Conservation (phyloP, 2,329 filamentous ascomycete genomes). For the Xenosphaeropsis pyriputrescens region DNA sequence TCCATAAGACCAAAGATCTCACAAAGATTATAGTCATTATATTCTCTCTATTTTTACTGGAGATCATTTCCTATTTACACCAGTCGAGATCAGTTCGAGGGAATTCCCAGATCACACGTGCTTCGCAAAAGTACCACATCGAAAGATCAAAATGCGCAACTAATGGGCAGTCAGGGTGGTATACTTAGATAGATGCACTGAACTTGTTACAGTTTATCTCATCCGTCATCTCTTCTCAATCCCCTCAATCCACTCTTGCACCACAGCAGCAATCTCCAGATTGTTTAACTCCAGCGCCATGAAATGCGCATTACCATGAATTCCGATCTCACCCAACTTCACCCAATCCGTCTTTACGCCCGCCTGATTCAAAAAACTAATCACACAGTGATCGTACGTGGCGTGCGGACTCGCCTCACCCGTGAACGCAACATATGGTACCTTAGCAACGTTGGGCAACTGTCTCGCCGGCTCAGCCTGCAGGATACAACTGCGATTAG, state of each 20-base stretch:
- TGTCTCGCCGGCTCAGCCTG: constrained; percentile 21
- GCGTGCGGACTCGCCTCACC: constrained; percentile 28
- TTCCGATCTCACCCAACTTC: constrained; percentile 21
- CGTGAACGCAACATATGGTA: constrained; percentile 25
- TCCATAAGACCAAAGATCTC: too few species aligned
- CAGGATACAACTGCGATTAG: constrained; percentile 11
- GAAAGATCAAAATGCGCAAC: too few species aligned
- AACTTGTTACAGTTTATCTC: too few species aligned
- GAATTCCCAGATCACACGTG: too few species aligned
- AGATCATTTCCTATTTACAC: too few species aligned
- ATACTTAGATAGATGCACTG: too few species aligned
- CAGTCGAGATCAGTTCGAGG: too few species aligned
- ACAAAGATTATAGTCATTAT: too few species aligned
- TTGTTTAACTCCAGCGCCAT: constrained; percentile 31
- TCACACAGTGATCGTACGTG: constrained; percentile 27
- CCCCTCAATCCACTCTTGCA: constrained; percentile 13
- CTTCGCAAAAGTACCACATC: too few species aligned
- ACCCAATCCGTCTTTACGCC: constrained; percentile 21
- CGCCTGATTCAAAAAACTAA: constrained; percentile 26
- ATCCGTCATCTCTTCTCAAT: not conserved
- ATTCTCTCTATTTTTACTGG: too few species aligned
- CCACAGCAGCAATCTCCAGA: constrained; percentile 17
- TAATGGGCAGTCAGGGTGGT: too few species aligned
- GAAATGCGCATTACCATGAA: constrained; percentile 29
- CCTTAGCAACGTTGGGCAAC: constrained; percentile 20